Conservation (phyloP, 2,329 filamentous ascomycete species). For the Alternaria sp. region DNA sequence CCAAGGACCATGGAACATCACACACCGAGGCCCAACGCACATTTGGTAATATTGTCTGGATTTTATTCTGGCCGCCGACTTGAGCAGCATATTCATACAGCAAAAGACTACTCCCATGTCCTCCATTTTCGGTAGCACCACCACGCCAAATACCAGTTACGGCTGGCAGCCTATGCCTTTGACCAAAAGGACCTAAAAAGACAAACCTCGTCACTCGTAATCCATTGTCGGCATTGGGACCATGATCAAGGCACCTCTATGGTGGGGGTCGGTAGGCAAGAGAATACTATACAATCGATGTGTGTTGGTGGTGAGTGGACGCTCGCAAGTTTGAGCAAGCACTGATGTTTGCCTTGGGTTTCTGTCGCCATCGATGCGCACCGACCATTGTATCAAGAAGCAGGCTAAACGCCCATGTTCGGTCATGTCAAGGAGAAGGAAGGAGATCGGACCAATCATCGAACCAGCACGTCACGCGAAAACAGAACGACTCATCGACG, state of each 20-base stretch:
- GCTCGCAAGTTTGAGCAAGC: constrained; percentile 18
- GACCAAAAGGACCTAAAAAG: constrained; percentile 28
- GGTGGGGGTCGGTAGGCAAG: constrained; percentile 14
- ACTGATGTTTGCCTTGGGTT: constrained; percentile 15
- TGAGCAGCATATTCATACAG: constrained; percentile 33
- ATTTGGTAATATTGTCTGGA: constrained; percentile 20
- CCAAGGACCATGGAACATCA: constrained; percentile 10
- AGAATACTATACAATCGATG: constrained; percentile 38
- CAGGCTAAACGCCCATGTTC: constrained; percentile 14
- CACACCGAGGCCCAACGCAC: constrained; percentile 2
- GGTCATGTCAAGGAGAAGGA: constrained; percentile 17
- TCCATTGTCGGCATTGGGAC: constrained; percentile 28
- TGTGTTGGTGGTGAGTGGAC: constrained; percentile 16
- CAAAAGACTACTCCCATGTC: constrained; percentile 17
- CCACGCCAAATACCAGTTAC: constrained; percentile 15
- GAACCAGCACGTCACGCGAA: constrained; percentile 23
- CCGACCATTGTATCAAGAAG: constrained; percentile 11
- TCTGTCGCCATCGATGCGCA: constrained; percentile 10
- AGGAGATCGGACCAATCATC: constrained; percentile 16
- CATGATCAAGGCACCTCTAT: constrained; percentile 19
- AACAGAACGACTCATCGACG: constrained; percentile 8
- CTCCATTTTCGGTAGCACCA: constrained; percentile 11
- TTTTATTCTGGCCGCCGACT: constrained; percentile 20
- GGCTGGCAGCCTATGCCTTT: constrained; percentile 11
- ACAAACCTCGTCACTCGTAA: constrained; percentile 37